Evolutionary conservation across 1,284 basidiomycete genomes (phyloP), one percentile per base, ranked within the genome.

Genomic region (Puccinia polysora): DNA sequence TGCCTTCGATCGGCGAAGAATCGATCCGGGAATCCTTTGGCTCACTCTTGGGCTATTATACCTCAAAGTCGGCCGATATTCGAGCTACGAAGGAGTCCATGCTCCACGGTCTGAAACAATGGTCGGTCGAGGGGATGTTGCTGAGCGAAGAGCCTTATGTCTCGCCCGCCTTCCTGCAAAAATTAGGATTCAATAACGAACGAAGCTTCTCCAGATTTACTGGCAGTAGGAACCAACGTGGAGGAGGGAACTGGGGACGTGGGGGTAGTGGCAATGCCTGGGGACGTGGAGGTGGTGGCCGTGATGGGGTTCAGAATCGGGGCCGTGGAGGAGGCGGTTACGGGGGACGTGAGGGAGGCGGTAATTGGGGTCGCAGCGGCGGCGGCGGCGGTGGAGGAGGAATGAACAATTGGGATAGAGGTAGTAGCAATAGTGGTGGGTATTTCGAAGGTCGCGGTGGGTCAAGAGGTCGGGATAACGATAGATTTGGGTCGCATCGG

Each of bases 31-130:
- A 88, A 75, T 85, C 88, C 0, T 88, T 90, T 78, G 82, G 84
- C 28, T 86, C 88, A 7, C 78, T 89, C 65, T 80, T 93, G 14
- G 91, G 91, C 0, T 94, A 87, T 82, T 94, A 93, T 81, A 75
- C 86, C 58, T 79, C 83, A 60, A 86, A 86, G 76, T 72, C 81
- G 0, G 78, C 78, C 6, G 82, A 87, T 30, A 76, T 91, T 62
- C 83, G 86, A 28, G 77, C 83, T 1, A 77, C 74, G 1, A 83
- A 82, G 72, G 75, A 78, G 2, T 82, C 81, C n/a, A 80, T 91
- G 62, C 75, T 88, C 23, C 81, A 86, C 40, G 88, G 86, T 7
- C 80, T 87, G 70, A 85, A 87, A 78, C 80, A 83, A 40, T 94
- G 90, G 91, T 79, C 86, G 0, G 82, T 78, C 18, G 82, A 83